phyloP scores from a whole-genome alignment of 1,284 basidiomycete species.

The Gymnopus androsaceus region DNA sequence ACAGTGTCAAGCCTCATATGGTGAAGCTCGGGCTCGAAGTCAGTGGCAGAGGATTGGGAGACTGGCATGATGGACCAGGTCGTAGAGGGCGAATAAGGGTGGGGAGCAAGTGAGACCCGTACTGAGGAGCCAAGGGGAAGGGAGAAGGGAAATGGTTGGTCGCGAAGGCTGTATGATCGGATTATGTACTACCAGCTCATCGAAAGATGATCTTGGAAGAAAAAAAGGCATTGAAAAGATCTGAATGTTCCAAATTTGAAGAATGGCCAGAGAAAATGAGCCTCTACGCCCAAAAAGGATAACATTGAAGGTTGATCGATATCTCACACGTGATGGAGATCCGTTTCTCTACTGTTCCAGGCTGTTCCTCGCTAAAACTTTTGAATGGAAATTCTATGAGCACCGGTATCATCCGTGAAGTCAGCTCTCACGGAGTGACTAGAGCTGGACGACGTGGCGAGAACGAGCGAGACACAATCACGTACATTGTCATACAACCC shows the following conservation, averaged over 20 bases:
- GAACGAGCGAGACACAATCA: slow-evolving; percentile 2
- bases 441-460: background rate
- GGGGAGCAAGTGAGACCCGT: background rate
- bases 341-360: too few relatives aligned
- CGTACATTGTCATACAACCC: too few relatives aligned
- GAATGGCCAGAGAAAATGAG: background rate
- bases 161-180: background rate
- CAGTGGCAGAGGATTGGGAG: background rate
- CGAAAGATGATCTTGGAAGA: too few relatives aligned
- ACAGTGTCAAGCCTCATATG: slow-evolving; percentile 60
- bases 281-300: slow-evolving; percentile 7
- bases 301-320: slow-evolving; percentile 4
- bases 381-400: too few relatives aligned
- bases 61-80: slow-evolving; percentile 13
- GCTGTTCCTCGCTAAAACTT: too few relatives aligned
- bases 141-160: too few relatives aligned
- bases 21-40: slow-evolving; percentile 39
- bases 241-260: too few relatives aligned
- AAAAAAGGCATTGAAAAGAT: too few relatives aligned
- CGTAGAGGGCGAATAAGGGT: slow-evolving; percentile 18
- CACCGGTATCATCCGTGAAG: background rate
- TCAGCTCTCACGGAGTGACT: background rate
- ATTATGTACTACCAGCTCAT: too few relatives aligned
- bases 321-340: slow-evolving; percentile 1
- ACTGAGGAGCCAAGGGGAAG: too few relatives aligned